Percentiles rank a stretch among this genome's conserved stretches.
These are phyloP conservation scores for Mallotus repandus DNA, from an alignment of 441 rosid species.

Conservation along the genomic window DNA sequence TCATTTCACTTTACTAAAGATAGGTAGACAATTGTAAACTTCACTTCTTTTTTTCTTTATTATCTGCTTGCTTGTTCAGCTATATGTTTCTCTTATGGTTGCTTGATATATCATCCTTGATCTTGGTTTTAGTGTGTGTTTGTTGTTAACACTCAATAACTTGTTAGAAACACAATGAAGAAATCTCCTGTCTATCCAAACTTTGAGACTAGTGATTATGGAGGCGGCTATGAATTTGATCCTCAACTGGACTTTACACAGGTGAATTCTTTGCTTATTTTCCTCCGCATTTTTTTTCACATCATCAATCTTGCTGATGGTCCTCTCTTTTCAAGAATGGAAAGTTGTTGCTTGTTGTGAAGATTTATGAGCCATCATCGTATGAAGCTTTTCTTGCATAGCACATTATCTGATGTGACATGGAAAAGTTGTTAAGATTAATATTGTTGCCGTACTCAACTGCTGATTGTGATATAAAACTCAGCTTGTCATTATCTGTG, in stretches of 20 bases:
- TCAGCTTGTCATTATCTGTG: conserved; percentile 5
- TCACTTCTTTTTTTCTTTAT: conserved; percentile 6
- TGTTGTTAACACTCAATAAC: background rate
- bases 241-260: conserved; percentile 42
- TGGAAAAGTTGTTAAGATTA: background rate
- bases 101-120: background rate
- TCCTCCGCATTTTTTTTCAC: background rate
- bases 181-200: conserved; percentile 30
- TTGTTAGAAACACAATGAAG: conserved; percentile 33
- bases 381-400: background rate
- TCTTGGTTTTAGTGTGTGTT: background rate
- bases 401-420: background rate
- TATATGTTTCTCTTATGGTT: conserved; percentile 1
- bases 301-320: background rate
- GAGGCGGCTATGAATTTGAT: conserved; percentile 38
- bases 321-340: background rate
- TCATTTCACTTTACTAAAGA: conserved; percentile 15
- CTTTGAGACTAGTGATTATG: conserved; percentile 36
- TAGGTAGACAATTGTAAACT: conserved; percentile 16
- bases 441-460: background rate
- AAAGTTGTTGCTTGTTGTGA: background rate
- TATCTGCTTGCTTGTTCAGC: background rate
- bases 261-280: conserved; percentile 30
- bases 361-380: background rate
- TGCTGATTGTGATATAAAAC: background rate